Conservation (phyloP, 495 filamentous ascomycete genomes). For the Tuber melanosporum region DNA sequence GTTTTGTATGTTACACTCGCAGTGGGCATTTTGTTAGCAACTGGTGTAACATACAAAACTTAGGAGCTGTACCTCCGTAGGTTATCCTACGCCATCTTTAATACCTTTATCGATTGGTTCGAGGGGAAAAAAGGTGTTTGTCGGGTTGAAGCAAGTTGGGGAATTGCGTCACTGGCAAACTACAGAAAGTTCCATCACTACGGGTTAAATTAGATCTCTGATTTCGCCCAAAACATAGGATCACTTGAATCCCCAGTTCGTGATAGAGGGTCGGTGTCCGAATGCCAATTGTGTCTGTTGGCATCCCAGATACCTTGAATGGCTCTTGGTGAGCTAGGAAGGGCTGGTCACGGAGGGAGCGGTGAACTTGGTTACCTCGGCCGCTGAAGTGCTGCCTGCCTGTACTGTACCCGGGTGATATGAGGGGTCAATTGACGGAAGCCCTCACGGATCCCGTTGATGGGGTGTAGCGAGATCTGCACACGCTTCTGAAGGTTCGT, state of each 20-base stretch:
- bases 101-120: not conserved
- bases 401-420: not conserved
- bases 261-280: too few relatives aligned
- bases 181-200: not conserved
- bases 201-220: too few relatives aligned
- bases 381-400: not conserved
- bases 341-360: not conserved
- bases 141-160: too few relatives aligned
- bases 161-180: too few relatives aligned
- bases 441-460: not conserved
- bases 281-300: not conserved
- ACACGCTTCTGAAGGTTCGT: not conserved
- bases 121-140: too few relatives aligned
- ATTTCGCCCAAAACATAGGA: not conserved
- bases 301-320: not conserved
- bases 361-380: not conserved
- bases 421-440: not conserved
- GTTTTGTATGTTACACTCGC: too few relatives aligned
- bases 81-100: not conserved
- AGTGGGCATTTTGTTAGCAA: too few relatives aligned
- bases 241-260: not conserved
- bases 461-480: not conserved
- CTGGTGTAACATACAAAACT: too few relatives aligned
- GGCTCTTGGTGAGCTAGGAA: not conserved
- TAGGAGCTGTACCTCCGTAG: too few relatives aligned